Evolutionary conservation across 176 grass and related monocot species (phyloP).

Genomic region (Tuctoria greenei): DNA sequence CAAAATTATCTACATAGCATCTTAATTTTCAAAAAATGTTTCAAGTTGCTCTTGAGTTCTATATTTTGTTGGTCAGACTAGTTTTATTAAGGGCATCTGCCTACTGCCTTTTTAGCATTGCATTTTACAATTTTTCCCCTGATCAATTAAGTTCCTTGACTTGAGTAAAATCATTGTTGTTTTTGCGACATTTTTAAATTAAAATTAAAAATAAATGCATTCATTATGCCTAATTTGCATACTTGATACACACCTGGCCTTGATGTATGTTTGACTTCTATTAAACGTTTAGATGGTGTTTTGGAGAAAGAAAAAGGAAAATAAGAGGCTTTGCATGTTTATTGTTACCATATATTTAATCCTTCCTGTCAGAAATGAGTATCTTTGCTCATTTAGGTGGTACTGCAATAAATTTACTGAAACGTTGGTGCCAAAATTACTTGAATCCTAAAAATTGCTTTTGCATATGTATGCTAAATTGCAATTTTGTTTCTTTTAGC

Average conservation of each 20-base stretch:
- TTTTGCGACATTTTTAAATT: not conserved
- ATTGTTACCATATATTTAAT: not conserved
- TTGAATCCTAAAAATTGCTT: not conserved
- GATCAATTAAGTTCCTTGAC: not conserved
- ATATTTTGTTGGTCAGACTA: not conserved
- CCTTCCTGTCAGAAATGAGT: not conserved
- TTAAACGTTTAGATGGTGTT: not conserved
- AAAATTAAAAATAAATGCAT: not conserved
- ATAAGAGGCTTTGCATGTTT: not conserved
- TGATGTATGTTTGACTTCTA: not conserved
- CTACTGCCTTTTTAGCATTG: not conserved
- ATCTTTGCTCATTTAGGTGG: not conserved
- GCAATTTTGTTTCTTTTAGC: slow-evolving; percentile 48
- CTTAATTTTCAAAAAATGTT: not conserved
- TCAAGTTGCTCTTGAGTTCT: slow-evolving; percentile 18
- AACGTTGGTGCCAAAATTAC: not conserved
- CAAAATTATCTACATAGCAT: not conserved
- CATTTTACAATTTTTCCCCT: not conserved
- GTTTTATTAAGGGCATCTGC: not conserved
- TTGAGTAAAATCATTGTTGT: slow-evolving; percentile 1
- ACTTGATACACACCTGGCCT: not conserved
- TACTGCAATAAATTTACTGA: not conserved
- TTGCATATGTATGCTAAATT: not conserved
- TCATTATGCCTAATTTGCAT: not conserved
- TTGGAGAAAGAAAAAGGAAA: not conserved